Conservation (phyloP, 345 rosid genomes). For the Gossypium stocksii region DNA sequence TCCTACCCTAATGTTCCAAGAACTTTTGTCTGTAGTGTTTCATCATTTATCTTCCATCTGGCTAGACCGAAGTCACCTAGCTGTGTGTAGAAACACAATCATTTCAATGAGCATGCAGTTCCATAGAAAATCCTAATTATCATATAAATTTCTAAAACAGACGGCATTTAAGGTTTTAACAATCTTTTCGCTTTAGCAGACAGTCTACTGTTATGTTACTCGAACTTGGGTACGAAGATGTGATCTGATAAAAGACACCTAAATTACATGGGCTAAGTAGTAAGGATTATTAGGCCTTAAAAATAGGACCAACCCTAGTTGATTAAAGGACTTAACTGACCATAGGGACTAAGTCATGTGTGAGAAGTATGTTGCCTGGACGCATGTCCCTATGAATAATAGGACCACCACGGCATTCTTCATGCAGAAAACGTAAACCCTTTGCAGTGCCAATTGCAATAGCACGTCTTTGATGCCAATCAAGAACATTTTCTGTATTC, state of each 20-base stretch:
- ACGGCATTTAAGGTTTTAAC: too few relatives aligned
- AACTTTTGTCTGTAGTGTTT: slow-evolving; percentile 42
- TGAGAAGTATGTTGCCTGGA: slow-evolving; percentile 60
- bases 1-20: slow-evolving; percentile 65
- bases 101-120: background rate
- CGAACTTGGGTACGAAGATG: too few relatives aligned
- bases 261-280: too few relatives aligned
- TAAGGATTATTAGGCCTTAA: too few relatives aligned
- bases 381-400: slow-evolving; percentile 56
- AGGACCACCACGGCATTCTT: slow-evolving; percentile 63
- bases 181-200: background rate
- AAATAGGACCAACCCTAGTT: too few relatives aligned
- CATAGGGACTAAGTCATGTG: slow-evolving; percentile 66
- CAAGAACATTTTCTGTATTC: slow-evolving; percentile 32
- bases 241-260: too few relatives aligned
- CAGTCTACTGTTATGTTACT: background rate
- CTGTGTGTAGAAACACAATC: slow-evolving; percentile 22
- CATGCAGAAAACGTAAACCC: slow-evolving; percentile 57
- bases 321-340: slow-evolving; percentile 21
- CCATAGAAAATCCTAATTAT: too few relatives aligned
- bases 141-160: too few relatives aligned
- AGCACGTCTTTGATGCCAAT: slow-evolving; percentile 56
- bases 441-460: slow-evolving; percentile 58
- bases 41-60: slow-evolving; percentile 52
- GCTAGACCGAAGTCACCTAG: slow-evolving; percentile 76